Base-by-base conservation (phyloP, 352 stramenopile species). In the Paralagenidium karlingii region DNA sequence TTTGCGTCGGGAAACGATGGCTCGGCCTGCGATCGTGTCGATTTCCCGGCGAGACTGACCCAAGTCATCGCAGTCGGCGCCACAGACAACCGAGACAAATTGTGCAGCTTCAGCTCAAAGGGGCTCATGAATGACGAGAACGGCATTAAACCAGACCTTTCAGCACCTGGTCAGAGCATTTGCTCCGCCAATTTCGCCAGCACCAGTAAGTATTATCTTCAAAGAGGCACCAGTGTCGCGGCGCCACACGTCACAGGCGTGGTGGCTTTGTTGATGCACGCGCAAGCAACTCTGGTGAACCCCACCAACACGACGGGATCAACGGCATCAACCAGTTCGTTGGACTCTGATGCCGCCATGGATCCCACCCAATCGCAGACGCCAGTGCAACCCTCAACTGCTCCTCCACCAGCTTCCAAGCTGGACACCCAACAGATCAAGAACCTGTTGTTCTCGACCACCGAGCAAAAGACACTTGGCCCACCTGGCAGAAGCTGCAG, bases 221-320 rank as follows among this genome's bases (percentile, higher is more conserved):
- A 75, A 46, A 77, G 59, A 4, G 71, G 68, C 22, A 81, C 71
- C 1, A 83, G 68, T 40, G 78, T 80, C 63, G 71, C 68, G 1
- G 46, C 69, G 5, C 68, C 71, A 3, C 71, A 86, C 36, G 71
- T 86, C 7, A 24, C 59, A 1, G 71, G 68, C 24, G 55, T 59
- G 4, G 63, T 82, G 19, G 68, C 66, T 8, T 43, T 86, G 1
- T 64, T 75, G 26, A n/a, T n/a, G n/a, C n/a, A n/a, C n/a, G n/a
- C n/a, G n/a, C n/a, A n/a, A n/a, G n/a, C n/a, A n/a, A n/a, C n/a
- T n/a, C n/a, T n/a, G n/a, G n/a, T n/a, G n/a, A n/a, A n/a, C n/a
- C n/a, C n/a, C n/a, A n/a, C n/a, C n/a, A n/a, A n/a, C n/a, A n/a
- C n/a, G n/a, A n/a, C n/a, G n/a, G n/a, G n/a, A n/a, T n/a, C n/a